phyloP scores from a whole-genome alignment of 345 rosid species.

The Citrus australasica region DNA sequence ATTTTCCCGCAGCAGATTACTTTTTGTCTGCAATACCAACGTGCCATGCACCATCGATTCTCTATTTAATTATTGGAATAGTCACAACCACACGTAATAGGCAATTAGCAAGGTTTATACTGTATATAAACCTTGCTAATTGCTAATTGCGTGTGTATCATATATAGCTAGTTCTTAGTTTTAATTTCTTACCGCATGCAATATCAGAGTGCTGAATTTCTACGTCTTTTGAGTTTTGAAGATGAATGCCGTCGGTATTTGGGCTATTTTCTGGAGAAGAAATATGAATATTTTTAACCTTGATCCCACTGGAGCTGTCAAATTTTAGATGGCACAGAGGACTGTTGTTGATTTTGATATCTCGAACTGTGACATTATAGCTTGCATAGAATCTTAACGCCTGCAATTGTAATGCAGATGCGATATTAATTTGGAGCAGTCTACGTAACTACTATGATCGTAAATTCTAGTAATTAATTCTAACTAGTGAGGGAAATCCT shows the following conservation, averaged over 20 bases:
- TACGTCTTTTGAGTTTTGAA: constrained; percentile 71
- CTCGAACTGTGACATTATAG: constrained; percentile 66
- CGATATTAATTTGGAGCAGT: neutral
- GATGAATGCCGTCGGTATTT: constrained; percentile 90
- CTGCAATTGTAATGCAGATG: constrained; percentile 18
- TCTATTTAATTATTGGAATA: neutral
- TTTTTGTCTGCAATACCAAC: constrained; percentile 27
- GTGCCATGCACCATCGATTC: constrained; percentile 46
- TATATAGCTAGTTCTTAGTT: neutral
- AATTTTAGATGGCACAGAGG: constrained; percentile 89
- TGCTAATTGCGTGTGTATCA: too few species aligned
- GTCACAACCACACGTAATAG: constrained; percentile 6
- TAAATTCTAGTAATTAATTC: neutral
- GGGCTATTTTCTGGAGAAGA: constrained; percentile 71
- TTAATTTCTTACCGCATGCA: constrained; percentile 51
- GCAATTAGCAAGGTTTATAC: neutral
- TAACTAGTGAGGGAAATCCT: constrained; percentile 14
- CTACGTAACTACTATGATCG: neutral
- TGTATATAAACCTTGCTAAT: too few species aligned
- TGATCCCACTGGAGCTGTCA: constrained; percentile 60
- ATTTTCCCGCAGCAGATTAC: constrained; percentile 10
- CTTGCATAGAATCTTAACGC: constrained; percentile 78
- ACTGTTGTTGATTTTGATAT: constrained; percentile 62
- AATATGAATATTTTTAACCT: constrained; percentile 57
- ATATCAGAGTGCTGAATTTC: constrained; percentile 73